A percentile compares a stretch with the other conserved stretches of the same genome.
Conservation (phyloP, 176 grass and related monocot genomes). For the Cenchrus fungigraminus region DNA sequence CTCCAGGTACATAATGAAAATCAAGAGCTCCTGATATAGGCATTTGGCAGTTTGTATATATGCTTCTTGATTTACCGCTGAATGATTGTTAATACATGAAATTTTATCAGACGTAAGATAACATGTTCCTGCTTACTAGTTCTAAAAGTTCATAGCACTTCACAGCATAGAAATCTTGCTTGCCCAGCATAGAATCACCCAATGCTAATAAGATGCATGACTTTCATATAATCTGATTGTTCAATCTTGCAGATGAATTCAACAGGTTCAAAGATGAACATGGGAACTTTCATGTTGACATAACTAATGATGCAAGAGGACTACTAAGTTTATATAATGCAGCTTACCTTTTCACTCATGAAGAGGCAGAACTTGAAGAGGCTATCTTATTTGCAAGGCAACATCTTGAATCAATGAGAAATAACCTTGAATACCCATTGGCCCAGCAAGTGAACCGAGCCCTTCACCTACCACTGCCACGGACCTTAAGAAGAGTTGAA, state of each 20-base stretch:
- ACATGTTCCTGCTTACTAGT: neutral
- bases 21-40: neutral
- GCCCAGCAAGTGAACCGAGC: constrained; percentile 33
- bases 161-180: neutral
- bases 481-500: constrained; percentile 41
- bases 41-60: neutral
- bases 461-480: constrained; percentile 35
- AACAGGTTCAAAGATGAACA: constrained; percentile 34
- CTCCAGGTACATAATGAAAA: constrained; percentile 36
- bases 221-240: neutral
- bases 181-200: neutral
- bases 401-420: constrained; percentile 26
- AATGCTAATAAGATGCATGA: neutral
- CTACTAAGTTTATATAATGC: constrained; percentile 48
- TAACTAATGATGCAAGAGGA: constrained; percentile 38
- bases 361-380: constrained; percentile 36
- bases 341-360: constrained; percentile 34
- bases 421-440: constrained; percentile 4
- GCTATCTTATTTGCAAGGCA: constrained; percentile 8
- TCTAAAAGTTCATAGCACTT: neutral
- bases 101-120: neutral
- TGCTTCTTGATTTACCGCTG: neutral
- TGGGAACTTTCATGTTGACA: neutral
- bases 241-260: constrained; percentile 36
- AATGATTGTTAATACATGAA: neutral